Percentiles rank a stretch among this genome's conserved stretches.
These are phyloP conservation scores for Silene coronaria DNA, from an alignment of 179 eudicot genomes.

Conservation along the genomic window DNA sequence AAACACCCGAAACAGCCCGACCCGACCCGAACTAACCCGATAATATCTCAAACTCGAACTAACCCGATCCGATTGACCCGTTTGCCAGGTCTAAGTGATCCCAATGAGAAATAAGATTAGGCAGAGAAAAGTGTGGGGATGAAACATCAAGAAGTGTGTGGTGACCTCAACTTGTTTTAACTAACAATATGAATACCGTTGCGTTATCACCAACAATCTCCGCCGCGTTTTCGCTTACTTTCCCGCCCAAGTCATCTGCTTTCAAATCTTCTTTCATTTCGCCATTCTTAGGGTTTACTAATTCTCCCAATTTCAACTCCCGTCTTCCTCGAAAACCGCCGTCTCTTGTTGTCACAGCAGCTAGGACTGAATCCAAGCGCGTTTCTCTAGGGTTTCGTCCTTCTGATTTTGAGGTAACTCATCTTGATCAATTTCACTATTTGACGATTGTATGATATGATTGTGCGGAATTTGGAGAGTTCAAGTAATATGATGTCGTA, in stretches of 20 bases:
- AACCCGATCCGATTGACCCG: too few relatives aligned
- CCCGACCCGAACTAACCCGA: too few relatives aligned
- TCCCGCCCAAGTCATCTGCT: slow-evolving; percentile 14
- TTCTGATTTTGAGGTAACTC: slow-evolving; percentile 53
- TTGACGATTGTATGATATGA: neutral
- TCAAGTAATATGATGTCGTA: neutral
- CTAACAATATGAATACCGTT: slow-evolving; percentile 9
- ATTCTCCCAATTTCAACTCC: slow-evolving; percentile 1
- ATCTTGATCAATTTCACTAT: neutral
- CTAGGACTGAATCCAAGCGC: slow-evolving; percentile 60
- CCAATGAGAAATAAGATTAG: too few relatives aligned
- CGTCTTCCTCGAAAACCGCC: neutral
- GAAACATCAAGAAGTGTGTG: too few relatives aligned
- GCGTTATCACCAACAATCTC: neutral
- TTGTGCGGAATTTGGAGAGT: too few relatives aligned
- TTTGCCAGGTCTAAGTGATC: too few relatives aligned
- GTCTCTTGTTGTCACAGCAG: slow-evolving; percentile 46
- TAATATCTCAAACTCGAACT: too few relatives aligned
- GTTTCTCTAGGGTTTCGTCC: slow-evolving; percentile 61
- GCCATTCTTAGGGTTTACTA: slow-evolving; percentile 13
- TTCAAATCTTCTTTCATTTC: slow-evolving; percentile 17
- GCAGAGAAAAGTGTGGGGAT: too few relatives aligned
- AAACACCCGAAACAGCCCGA: too few relatives aligned
- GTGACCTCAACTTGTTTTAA: too few relatives aligned
- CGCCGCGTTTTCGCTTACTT: neutral